phyloP scores from a whole-genome alignment of 192 early-diverging fungal species.

The Linnemannia exigua region DNA sequence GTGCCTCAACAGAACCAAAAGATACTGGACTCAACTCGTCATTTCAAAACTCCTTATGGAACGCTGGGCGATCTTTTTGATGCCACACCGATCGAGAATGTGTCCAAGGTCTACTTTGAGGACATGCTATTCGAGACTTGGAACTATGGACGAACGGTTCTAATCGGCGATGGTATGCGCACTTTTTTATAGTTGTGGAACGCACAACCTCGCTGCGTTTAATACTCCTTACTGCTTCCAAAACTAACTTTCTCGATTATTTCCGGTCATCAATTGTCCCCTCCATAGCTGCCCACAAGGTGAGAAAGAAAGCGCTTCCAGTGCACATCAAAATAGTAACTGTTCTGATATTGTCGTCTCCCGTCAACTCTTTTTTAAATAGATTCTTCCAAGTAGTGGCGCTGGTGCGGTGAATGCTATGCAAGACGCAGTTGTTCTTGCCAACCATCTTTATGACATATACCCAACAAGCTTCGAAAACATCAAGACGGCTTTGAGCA shows the following conservation, averaged over 20 bases:
- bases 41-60: not conserved
- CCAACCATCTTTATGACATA: constrained; percentile 7
- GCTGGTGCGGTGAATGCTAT: constrained; percentile 5
- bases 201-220: too few relatives aligned
- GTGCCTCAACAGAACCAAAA: not conserved
- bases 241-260: too few relatives aligned
- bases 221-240: too few relatives aligned
- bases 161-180: constrained; percentile 12
- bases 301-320: not conserved
- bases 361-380: too few relatives aligned
- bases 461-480: not conserved
- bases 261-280: too few relatives aligned
- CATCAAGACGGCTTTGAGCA: not conserved
- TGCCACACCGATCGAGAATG: not conserved
- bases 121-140: constrained; percentile 17
- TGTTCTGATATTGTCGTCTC: too few relatives aligned
- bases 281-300: constrained; percentile 12
- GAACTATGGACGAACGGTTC: not conserved
- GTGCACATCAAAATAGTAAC: not conserved
- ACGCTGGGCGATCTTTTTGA: not conserved
- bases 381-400: constrained; percentile 4
- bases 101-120: constrained; percentile 14
- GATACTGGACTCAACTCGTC: not conserved
- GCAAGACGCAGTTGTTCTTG: constrained; percentile 12
- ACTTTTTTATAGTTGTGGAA: not conserved